Evolutionary conservation across 2,329 filamentous ascomycete genomes (phyloP), one percentile per base, ranked within the genome.

Genomic region (Dothiorella sarmentorum): DNA sequence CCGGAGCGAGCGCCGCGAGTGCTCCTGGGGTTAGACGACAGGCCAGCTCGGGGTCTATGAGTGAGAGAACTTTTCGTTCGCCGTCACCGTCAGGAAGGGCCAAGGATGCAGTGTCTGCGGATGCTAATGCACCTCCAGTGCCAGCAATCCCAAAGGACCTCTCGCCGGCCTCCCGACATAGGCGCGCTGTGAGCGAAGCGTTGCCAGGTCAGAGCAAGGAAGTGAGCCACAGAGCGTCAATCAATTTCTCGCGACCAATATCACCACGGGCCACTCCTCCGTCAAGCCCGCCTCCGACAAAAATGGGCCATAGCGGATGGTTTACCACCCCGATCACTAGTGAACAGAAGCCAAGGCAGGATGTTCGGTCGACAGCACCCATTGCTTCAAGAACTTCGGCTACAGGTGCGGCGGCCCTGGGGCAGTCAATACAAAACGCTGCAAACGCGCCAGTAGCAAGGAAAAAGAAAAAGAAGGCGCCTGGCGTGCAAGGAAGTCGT

Each of bases 31-130:
- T 74, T 76, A 77, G 69, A 61, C 63, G 73, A 62, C 71, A 55
- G 76, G 92, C 61, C 81, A 86, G 92, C 74, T 83, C 83, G 26
- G 82, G 85, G 20, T 96, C 91, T 51, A 96, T 97, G 92, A 87
- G 85, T 27, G 89, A 93, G 71, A 85, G 93, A 60, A 92, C 91
- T 0, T 96, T 97, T 73, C 85, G 92, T 64, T 88, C 88, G 11
- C 85, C 86, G 3, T 95, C 78, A 79, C 67, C 72, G 66, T 65
- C 61, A 60, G 67, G 63, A 62, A 66, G 64, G 69, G 65, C 56
- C 59, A 61, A 35, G 63, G 66, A 27, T 45, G 42, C n/a, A 35
- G 35, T 33, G 7, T 20, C 56, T 35, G 45, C 35, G 56, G 56
- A 58, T 40, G 43, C 49, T 45, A 76, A 83, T 66, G 80, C 83